Evolutionary conservation across 1,284 basidiomycete species (phyloP).

Genomic region (Apiotrichum sp.): DNA sequence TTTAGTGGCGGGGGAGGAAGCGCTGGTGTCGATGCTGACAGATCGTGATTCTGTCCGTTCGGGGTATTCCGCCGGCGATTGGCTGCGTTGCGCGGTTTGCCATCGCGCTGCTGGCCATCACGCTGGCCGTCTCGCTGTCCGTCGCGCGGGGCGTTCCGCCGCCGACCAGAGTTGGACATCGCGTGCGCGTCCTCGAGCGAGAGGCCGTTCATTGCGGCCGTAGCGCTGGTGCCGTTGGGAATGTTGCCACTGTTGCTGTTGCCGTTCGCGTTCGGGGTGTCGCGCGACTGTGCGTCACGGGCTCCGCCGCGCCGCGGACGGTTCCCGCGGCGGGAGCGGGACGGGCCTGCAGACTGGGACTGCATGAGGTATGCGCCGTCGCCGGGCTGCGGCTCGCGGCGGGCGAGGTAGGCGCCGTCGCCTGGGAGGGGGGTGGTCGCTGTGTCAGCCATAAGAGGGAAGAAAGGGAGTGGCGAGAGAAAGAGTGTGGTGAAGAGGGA

Average conservation of each 20-base stretch:
- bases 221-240: background rate
- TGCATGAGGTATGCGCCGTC: conserved; percentile 17
- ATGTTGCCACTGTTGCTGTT: too few relatives aligned
- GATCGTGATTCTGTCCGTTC: background rate
- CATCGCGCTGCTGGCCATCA: too few relatives aligned
- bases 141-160: background rate
- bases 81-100: background rate
- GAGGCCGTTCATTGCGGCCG: background rate
- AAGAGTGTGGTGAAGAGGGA: too few relatives aligned
- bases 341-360: background rate
- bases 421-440: conserved; percentile 12
- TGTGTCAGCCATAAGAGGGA: background rate
- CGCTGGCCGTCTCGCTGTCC: conserved; percentile 1
- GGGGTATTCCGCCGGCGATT: too few relatives aligned
- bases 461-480: too few relatives aligned
- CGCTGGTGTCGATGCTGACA: background rate
- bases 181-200: background rate
- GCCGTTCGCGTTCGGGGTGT: too few relatives aligned
- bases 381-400: conserved; percentile 13
- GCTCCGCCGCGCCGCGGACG: background rate
- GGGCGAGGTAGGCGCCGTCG: conserved; percentile 20
- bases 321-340: background rate
- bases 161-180: background rate
- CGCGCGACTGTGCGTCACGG: too few relatives aligned
- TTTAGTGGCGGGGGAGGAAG: conserved; percentile 9